Evolutionary conservation across 1,284 basidiomycete genomes (phyloP).

Genomic region (Rhodotorula glutinis): DNA sequence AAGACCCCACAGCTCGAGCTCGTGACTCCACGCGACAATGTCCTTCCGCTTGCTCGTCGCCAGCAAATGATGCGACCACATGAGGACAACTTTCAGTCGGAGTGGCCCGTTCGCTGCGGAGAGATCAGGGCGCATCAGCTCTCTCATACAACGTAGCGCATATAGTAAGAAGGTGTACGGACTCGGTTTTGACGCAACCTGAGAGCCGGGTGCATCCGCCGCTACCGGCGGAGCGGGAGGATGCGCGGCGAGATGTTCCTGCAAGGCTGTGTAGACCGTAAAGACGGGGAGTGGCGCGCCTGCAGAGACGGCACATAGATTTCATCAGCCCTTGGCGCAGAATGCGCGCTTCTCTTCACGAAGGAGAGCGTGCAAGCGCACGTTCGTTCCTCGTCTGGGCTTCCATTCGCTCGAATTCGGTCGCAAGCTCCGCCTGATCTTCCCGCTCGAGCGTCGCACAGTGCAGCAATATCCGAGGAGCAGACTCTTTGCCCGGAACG

Average conservation of each 20-base stretch:
- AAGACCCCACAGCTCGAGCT: conserved; percentile 24
- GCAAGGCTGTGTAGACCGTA: conserved; percentile 18
- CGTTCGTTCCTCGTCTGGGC: background rate
- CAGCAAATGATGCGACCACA: conserved; percentile 37
- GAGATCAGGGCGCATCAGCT: background rate
- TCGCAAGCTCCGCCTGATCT: conserved; percentile 13
- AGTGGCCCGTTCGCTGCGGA: conserved; percentile 5
- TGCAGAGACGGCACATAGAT: background rate
- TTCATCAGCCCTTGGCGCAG: background rate
- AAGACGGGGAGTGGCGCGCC: conserved; percentile 18
- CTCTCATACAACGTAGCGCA: too few species aligned
- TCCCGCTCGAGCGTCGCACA: conserved; percentile 1
- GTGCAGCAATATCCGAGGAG: conserved; percentile 10
- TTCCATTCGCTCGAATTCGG: background rate
- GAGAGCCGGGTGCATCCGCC: background rate
- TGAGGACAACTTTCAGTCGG: conserved; percentile 15
- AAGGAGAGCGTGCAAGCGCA: background rate
- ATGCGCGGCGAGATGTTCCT: conserved; percentile 11
- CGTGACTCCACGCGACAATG: conserved; percentile 26
- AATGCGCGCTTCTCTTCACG: too few species aligned
- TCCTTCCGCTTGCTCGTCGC: conserved; percentile 37
- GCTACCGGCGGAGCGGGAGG: conserved; percentile 2
- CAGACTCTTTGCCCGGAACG: background rate
- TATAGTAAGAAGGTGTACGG: too few species aligned
- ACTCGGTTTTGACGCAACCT: background rate